These are phyloP conservation scores for peach (Prunus persica) DNA, from an alignment of 306 rosid species.

Conservation along the genomic window DNA sequence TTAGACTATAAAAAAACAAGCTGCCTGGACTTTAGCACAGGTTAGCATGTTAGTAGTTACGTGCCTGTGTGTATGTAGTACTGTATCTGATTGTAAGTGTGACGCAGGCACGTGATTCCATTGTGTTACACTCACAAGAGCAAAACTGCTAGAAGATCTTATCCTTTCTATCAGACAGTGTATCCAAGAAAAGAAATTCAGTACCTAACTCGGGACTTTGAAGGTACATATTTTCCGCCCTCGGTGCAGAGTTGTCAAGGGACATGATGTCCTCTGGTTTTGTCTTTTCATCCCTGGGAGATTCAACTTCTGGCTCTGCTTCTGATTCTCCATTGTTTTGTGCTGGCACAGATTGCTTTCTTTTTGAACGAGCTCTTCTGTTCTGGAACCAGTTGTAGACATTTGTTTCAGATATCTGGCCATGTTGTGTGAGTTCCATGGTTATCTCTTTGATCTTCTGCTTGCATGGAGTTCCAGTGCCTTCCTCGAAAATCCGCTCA, in stretches of 20 bases:
- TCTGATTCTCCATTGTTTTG: constrained; percentile 39
- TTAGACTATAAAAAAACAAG: too few species aligned
- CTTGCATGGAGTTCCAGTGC: constrained; percentile 66
- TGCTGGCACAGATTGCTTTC: constrained; percentile 45
- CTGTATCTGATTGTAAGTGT: not conserved
- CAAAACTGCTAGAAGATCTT: constrained; percentile 2
- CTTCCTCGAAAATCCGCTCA: constrained; percentile 62
- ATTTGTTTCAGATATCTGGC: constrained; percentile 74
- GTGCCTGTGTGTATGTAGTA: too few species aligned
- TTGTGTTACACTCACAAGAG: not conserved
- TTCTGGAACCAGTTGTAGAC: constrained; percentile 91
- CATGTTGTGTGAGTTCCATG: constrained; percentile 56
- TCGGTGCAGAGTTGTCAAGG: constrained; percentile 33
- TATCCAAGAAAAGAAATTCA: constrained; percentile 4
- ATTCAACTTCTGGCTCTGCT: constrained; percentile 42
- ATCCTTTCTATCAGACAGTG: not conserved
- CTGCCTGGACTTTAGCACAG: too few species aligned
- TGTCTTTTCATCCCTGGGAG: constrained; percentile 48
- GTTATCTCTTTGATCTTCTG: constrained; percentile 71
- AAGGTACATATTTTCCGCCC: constrained; percentile 33
- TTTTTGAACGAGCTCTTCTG: constrained; percentile 76
- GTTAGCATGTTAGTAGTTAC: too few species aligned
- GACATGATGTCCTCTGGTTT: constrained; percentile 27
- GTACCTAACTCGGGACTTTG: constrained; percentile 50
- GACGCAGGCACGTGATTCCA: not conserved